Conservation (phyloP, 306 rosid genomes). For the Lablab purpureus region DNA sequence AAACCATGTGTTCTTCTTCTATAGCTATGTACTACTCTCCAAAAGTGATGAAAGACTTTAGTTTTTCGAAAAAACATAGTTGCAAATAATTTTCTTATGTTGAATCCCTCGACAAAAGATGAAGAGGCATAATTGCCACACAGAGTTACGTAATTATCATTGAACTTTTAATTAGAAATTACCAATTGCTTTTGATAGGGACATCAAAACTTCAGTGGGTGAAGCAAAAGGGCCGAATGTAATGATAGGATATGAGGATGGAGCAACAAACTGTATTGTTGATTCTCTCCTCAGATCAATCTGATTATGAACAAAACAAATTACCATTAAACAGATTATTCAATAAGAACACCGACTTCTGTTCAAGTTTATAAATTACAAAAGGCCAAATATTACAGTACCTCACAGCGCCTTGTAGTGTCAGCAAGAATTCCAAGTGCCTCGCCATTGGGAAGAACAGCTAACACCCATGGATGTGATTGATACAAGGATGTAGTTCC, state of each 20-base stretch:
- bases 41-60: constrained; percentile 13
- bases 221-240: constrained; percentile 92
- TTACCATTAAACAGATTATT: constrained; percentile 34
- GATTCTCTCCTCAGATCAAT: constrained; percentile 88
- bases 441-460: constrained; percentile 91
- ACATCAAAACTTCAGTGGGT: constrained; percentile 71
- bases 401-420: constrained; percentile 94
- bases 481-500: constrained; percentile 90
- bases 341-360: constrained; percentile 3
- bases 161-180: constrained; percentile 43
- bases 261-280: constrained; percentile 63
- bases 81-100: constrained; percentile 10
- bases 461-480: constrained; percentile 96
- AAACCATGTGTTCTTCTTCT: constrained; percentile 22
- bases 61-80: not conserved
- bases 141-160: constrained; percentile 17
- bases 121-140: not conserved
- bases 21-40: constrained; percentile 27
- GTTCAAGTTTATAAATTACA: constrained; percentile 34
- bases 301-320: constrained; percentile 58
- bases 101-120: constrained; percentile 18
- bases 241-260: constrained; percentile 81
- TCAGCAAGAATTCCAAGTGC: constrained; percentile 89
- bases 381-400: constrained; percentile 46
- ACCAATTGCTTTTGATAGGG: constrained; percentile 89